These are phyloP conservation scores for Pterula multifida DNA, from an alignment of 1,284 basidiomycete genomes.

Conservation along the genomic window DNA sequence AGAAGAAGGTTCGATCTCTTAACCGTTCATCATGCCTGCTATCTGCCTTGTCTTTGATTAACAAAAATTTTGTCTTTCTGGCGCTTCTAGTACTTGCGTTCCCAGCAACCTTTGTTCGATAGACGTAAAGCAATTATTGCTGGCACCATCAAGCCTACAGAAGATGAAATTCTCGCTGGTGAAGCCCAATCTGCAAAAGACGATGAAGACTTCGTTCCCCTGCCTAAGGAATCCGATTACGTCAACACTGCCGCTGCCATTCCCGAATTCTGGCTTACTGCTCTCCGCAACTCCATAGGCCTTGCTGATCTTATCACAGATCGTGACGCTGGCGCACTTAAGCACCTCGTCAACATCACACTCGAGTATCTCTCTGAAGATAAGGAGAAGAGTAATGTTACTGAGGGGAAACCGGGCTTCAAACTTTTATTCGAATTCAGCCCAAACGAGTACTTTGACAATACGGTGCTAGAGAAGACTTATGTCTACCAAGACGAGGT, in stretches of 20 bases:
- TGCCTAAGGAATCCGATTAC: constrained; percentile 33
- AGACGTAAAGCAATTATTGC: constrained; percentile 78
- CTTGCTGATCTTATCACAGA: constrained; percentile 89
- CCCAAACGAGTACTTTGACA: constrained; percentile 83
- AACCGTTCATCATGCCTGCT: constrained; percentile 6
- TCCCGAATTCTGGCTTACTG: constrained; percentile 97
- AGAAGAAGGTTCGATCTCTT: constrained; percentile 71
- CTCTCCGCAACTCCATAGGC: constrained; percentile 83
- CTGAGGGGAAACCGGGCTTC: constrained; percentile 75
- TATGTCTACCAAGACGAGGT: constrained; percentile 94
- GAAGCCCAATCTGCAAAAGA: constrained; percentile 58
- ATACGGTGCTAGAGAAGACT: constrained; percentile 80
- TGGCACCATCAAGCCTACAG: constrained; percentile 65
- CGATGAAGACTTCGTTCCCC: constrained; percentile 48
- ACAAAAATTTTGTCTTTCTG: constrained; percentile 7
- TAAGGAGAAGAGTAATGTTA: constrained; percentile 21
- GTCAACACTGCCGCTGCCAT: constrained; percentile 47
- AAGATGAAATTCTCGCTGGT: constrained; percentile 78
- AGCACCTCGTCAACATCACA: constrained; percentile 56
- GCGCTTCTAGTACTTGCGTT: constrained; percentile 62
- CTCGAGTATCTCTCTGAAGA: constrained; percentile 53
- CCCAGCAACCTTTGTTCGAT: constrained; percentile 82
- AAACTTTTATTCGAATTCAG: constrained; percentile 79
- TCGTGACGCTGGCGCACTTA: constrained; percentile 73
- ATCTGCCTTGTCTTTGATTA: too few relatives aligned